Base-by-base conservation (phyloP, 257 asterid genomes). In the Avicennia marina region DNA sequence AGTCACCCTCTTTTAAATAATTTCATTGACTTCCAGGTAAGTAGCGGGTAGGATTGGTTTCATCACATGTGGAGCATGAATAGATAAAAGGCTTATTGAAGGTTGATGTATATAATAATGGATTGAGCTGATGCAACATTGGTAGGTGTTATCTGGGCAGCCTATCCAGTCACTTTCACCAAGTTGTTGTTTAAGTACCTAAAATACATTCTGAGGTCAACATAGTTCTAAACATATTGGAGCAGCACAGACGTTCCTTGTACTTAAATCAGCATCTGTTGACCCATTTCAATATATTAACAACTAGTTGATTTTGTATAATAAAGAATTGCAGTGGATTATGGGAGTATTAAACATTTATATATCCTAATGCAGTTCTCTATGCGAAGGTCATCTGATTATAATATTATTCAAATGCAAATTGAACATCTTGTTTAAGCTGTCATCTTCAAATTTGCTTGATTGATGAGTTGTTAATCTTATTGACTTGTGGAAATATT, bases 261-360 rank as follows among this genome's bases (percentile, higher is more conserved):
- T 59, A 54, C 66, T 72, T 64, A 57, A 39, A 46, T 61, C 73
- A 65, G 72, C 68, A 58, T 26, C 58, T 39, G 16, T 73, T 67
- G 75, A 66, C 83, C 70, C 58, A 22, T 69, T 72, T 45, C 47
- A 41, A 32, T 66, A 45, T 39, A 58, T n/a, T 55, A 56, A 45
- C 45, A n/a, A 17, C 58, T 31, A 62, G 64, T 68, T 66, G 77
- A 43, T 58, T 26, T 77, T 53, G 48, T 63, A 51, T 36, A 45
- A 32, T 58, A 18, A 25, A 63, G 52, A 60, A 65, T 76, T 67
- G 64, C 58, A 60, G 50, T 65, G 67, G 70, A 64, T 55, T 57
- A 27, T 40, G 36, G 56, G 17, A 60, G 57, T 66, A 2, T 5
- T 29, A 12, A 40, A 25, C 17, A n/a, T 32, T 27, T 55, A 33